Base-by-base conservation (phyloP, 805 yeast species). In the Ogataea pignaliae region DNA sequence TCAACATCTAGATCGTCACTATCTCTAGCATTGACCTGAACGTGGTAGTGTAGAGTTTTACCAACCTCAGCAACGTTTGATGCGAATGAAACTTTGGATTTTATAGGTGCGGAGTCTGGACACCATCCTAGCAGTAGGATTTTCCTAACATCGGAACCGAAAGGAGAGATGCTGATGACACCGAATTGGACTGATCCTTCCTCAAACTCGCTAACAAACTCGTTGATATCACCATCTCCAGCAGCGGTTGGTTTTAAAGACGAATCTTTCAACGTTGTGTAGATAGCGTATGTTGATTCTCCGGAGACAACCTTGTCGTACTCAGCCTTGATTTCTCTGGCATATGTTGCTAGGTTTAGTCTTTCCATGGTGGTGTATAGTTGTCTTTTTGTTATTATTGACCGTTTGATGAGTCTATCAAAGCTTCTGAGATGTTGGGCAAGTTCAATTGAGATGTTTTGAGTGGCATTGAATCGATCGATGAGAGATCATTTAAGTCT, bases 11-110 rank as follows among this genome's bases (percentile, higher is more conserved):
- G 74, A 64, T 93, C 99, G 59, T 89, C 96, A 36, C 78, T 72
- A 60, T 88, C 95, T 68, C 98, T 81, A n/a, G 98, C 98, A 39
- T 97, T 89, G 52, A 93, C 82, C 66, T 93, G 97, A 43, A 93
- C 90, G 62, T 93, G 99, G 68, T 91, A 93, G 38, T 96, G 95
- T 57, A 86, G 72, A 16, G 79, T 71, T 46, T 74, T 79, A 26
- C 89, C 78, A 16, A 86, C 85, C 34, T 82, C 86, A 34, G 87
- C 88, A 53, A 85, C 82, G 64, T 85, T 86, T 47, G 79, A 68
- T 26, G 91, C 89, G 66, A 82, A 86, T 1, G 89, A 81, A 37
- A 87, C 76, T 55, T 88, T 77, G 26, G 83, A 72, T 60, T 82
- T 85, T 59, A 72, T 73, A 51, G 97, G 95, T 17, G 96, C 90